Evolutionary conservation across 2,329 filamentous ascomycete genomes (phyloP).

Genomic region (Botryosphaeria dothidea): DNA sequence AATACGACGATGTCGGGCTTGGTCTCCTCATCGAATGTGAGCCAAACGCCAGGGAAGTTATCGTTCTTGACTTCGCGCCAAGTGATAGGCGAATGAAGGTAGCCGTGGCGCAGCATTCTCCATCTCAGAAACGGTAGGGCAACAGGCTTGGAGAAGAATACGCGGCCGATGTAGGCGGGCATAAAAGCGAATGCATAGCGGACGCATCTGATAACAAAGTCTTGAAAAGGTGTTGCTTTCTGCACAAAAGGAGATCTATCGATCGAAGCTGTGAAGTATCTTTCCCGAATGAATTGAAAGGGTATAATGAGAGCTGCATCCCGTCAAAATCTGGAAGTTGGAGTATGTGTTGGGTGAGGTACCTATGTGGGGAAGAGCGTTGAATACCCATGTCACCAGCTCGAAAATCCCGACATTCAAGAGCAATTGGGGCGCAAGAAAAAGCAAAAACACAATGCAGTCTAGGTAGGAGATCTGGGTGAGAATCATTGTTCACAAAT

Average conservation of each 20-base stretch:
- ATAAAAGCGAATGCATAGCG: conserved; percentile 75
- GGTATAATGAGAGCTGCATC: conserved; percentile 60
- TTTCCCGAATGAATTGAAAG: conserved; percentile 58
- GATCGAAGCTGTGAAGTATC: conserved; percentile 50
- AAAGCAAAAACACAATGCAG: conserved; percentile 70
- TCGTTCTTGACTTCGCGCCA: conserved; percentile 62
- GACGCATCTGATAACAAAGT: conserved; percentile 74
- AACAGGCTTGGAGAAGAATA: conserved; percentile 77
- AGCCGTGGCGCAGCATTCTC: conserved; percentile 73
- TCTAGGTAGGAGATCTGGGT: conserved; percentile 74
- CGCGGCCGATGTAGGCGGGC: conserved; percentile 66
- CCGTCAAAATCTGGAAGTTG: conserved; percentile 27
- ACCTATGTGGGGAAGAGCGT: conserved; percentile 72
- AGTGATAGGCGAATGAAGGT: conserved; percentile 60
- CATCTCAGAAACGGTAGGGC: conserved; percentile 73
- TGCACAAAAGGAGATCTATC: conserved; percentile 64
- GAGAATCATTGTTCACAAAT: conserved; percentile 61
- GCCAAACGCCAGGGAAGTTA: conserved; percentile 67
- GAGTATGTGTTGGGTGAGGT: conserved; percentile 26
- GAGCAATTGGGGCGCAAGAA: conserved; percentile 71
- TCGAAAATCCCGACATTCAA: conserved; percentile 64
- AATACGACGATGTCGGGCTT: conserved; percentile 77
- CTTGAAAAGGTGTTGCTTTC: conserved; percentile 71
- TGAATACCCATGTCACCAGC: conserved; percentile 59
- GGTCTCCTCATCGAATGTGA: conserved; percentile 60